Evolutionary conservation across 441 rosid genomes (phyloP).

Genomic region (Populus hybrid): DNA sequence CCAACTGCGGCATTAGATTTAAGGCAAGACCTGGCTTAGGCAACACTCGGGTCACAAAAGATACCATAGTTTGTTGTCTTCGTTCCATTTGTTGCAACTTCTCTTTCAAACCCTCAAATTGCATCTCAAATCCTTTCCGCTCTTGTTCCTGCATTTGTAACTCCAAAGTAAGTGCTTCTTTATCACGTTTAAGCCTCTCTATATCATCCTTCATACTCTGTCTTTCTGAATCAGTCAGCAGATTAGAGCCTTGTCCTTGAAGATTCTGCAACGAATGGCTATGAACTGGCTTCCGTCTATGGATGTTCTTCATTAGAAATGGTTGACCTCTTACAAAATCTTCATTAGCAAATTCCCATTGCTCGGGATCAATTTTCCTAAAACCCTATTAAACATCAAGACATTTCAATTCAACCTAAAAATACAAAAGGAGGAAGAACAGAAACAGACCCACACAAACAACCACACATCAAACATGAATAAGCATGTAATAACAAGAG

Average conservation of each 20-base stretch:
- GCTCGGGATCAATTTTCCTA: conserved; percentile 74
- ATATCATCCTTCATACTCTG: conserved; percentile 61
- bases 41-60: conserved; percentile 47
- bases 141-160: conserved; percentile 57
- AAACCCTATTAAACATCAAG: conserved; percentile 64
- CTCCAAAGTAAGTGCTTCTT: conserved; percentile 49
- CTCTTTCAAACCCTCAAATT: conserved; percentile 57
- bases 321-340: conserved; percentile 76
- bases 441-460: background rate
- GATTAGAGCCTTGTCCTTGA: conserved; percentile 47
- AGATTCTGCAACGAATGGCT: conserved; percentile 74
- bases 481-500: conserved; percentile 2
- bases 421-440: background rate
- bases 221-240: conserved; percentile 62
- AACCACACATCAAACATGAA: background rate
- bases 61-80: conserved; percentile 53
- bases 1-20: conserved; percentile 50
- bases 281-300: conserved; percentile 89
- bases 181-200: conserved; percentile 56
- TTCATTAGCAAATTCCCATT: conserved; percentile 93
- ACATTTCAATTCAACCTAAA: conserved; percentile 7
- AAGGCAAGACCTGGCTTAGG: conserved; percentile 66
- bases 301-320: conserved; percentile 78
- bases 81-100: conserved; percentile 55
- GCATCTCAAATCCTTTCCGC: conserved; percentile 48